Base-by-base conservation (phyloP, 2,329 filamentous ascomycete species). In the Fusarium papillatum region DNA sequence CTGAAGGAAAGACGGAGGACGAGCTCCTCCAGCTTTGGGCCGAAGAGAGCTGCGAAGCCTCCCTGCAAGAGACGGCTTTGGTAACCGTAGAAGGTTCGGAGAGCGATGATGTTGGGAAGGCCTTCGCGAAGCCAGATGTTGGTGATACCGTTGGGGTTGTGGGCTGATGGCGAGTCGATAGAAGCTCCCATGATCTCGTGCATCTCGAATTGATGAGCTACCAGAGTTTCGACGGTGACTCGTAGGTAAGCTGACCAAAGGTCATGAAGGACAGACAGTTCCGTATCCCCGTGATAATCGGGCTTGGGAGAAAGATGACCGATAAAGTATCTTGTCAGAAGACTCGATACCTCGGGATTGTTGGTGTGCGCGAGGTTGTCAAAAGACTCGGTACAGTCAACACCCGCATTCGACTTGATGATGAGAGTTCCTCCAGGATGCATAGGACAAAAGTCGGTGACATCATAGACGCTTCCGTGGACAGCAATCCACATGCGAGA, bases 331-430 rank as follows among this genome's bases (percentile, higher is more conserved):
- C 89, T 89, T 1, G 88, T 88, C 6, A 90, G 78, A 2, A 90
- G 83, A 76, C 87, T 89, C 7, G 85, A 82, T 0, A 90, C 88
- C 75, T 90, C 88, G 0, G 88, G 88, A 63, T 90, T 90, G 73
- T 88, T 89, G 2, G 88, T 89, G 74, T 90, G 88, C 0, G 87
- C 88, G 5, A 90, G 84, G 59, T 88, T 86, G 73, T 90, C 88
- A 59, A 90, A 90, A 0, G 88, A 87, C 71, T 86, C 84, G 9
- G 85, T 85, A 69, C 88, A 89, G 75, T 90, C 88, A 0, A 88
- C 85, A n/a, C 88, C 88, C 0, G 88, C 88, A 67, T 89, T 90
- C 4, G 86, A 89, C 71, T 87, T 87, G 76, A 90, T 86, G 71
- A 90, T 90, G 16, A 89, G 82, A 0, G 86, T 89, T 11, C 87